phyloP scores from a whole-genome alignment of 805 yeast genomes.

The Starmerella sirachaensis region DNA sequence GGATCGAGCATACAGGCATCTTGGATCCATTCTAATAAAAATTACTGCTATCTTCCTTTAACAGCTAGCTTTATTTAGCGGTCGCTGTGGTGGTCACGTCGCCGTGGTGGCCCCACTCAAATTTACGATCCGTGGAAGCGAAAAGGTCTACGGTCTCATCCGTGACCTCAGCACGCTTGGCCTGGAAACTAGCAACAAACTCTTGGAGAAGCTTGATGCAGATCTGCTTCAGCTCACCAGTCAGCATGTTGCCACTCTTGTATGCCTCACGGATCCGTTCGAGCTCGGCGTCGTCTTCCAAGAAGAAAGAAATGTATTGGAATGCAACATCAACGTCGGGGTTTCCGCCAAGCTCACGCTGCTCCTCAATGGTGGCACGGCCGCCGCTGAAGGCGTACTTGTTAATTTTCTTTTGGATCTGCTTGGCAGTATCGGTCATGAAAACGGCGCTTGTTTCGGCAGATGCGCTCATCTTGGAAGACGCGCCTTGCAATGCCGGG shows the following conservation, averaged over 20 bases:
- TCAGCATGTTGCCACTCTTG: constrained; percentile 66
- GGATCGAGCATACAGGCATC: too few species aligned
- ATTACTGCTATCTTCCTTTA: neutral
- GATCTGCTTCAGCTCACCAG: constrained; percentile 85
- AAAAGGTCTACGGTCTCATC: constrained; percentile 50
- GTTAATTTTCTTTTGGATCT: constrained; percentile 86
- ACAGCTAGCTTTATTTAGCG: neutral
- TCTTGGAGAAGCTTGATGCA: constrained; percentile 72
- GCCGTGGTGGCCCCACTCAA: constrained; percentile 61
- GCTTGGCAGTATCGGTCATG: constrained; percentile 89
- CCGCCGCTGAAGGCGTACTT: constrained; percentile 97
- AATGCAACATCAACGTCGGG: constrained; percentile 92
- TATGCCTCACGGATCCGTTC: constrained; percentile 50
- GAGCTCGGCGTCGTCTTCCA: constrained; percentile 75
- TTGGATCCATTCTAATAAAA: too few species aligned
- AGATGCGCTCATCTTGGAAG: constrained; percentile 94
- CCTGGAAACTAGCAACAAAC: constrained; percentile 74
- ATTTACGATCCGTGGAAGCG: constrained; percentile 59
- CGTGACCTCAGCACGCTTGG: constrained; percentile 52
- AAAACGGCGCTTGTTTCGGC: constrained; percentile 85
- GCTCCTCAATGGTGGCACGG: constrained; percentile 74
- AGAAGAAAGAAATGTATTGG: constrained; percentile 83
- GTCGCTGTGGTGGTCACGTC: constrained; percentile 31
- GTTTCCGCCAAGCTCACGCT: constrained; percentile 79
- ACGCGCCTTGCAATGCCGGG: constrained; percentile 96